Evolutionary conservation across 2,329 filamentous ascomycete genomes (phyloP).

Genomic region (Fusarium sterilihyphosum): DNA sequence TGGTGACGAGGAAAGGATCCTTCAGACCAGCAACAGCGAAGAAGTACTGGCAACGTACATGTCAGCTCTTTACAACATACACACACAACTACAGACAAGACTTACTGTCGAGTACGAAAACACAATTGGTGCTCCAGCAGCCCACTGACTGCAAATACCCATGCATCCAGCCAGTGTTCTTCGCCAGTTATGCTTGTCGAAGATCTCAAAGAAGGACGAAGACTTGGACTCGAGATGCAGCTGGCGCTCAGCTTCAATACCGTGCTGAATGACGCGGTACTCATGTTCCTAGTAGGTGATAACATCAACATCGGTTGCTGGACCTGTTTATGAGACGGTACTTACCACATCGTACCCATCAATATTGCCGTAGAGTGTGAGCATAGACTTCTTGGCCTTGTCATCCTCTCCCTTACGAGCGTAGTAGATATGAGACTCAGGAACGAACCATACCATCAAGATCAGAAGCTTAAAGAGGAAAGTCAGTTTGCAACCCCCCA

Average conservation of each 20-base stretch:
- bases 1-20: neutral
- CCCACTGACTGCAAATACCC: constrained; percentile 22
- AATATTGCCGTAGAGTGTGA: neutral
- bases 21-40: neutral
- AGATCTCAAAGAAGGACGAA: constrained; percentile 14
- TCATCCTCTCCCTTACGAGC: neutral
- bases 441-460: neutral
- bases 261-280: neutral
- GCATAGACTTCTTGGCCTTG: neutral
- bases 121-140: constrained; percentile 15
- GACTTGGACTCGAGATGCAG: neutral
- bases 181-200: constrained; percentile 11
- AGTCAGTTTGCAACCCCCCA: neutral
- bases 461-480: neutral
- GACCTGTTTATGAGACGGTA: neutral
- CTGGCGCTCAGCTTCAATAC: neutral
- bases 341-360: neutral
- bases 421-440: neutral
- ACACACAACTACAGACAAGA: too few species aligned
- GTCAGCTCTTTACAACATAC: neutral
- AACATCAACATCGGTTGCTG: neutral
- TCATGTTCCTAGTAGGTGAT: neutral
- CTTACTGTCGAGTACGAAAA: neutral
- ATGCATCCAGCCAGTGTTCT: constrained; percentile 17
- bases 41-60: neutral